Evolutionary conservation across 306 rosid genomes (phyloP), one percentile per base, ranked within the genome.

Genomic region (Sesbania bispinosa): DNA sequence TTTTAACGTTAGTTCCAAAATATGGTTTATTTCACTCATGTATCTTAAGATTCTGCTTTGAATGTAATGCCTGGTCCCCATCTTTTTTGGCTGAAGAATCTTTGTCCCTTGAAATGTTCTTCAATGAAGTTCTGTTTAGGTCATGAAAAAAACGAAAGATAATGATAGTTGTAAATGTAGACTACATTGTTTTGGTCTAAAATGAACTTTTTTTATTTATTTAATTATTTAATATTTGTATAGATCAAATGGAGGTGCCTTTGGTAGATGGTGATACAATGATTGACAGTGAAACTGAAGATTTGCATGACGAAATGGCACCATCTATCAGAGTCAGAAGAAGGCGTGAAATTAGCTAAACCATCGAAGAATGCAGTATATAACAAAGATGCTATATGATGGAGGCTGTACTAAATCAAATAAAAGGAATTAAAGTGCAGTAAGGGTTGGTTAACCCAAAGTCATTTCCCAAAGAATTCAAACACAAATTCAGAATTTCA

Each of bases 321-420:
- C 80, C 81, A 21, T 80, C 85, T 15, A 6, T 79, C 89, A 1
- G 96, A 73, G 3, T 67, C 74, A n/a, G 92, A 89, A 9, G 96
- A 77, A 6, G 89, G 86, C 48, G 82, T 90, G 63, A 85, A 78
- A 74, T 75, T 79, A 82, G 1, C 81, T 7, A 90, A 85, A 20
- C 90, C 98, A 0, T 85, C 96, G 1, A 84, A 87, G 79, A 88
- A 6, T 9, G 95, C 98, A 5, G 63, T 83, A 4, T 69, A 84
- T 72, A 88, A 90, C 79, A 80, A 77, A 14, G 92, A 93, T 8
- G 98, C 88, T 38, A 65, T n/a, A n/a, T n/a, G n/a, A n/a, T n/a
- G n/a, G n/a, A n/a, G n/a, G n/a, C n/a, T n/a, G n/a, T n/a, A n/a
- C n/a, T n/a, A n/a, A n/a, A n/a, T n/a, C n/a, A n/a, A n/a, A n/a